These are phyloP conservation scores for Soucietia sequanensis DNA, from an alignment of 805 yeast species.

Conservation along the genomic window DNA sequence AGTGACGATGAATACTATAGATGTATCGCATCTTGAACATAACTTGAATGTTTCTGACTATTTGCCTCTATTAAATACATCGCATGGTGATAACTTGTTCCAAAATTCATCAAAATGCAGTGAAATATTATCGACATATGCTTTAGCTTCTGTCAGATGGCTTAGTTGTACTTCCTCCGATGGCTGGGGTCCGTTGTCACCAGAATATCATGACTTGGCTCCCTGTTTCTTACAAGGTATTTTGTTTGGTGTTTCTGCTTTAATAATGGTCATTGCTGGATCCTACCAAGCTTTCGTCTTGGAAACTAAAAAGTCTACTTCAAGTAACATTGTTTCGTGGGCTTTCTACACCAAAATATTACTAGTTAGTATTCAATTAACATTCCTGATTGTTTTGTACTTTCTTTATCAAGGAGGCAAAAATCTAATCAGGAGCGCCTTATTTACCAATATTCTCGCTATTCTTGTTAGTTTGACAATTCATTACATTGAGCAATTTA, in stretches of 20 bases:
- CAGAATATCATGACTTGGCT: constrained; percentile 51
- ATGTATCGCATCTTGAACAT: constrained; percentile 2
- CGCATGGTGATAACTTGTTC: constrained; percentile 1
- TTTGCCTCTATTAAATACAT: constrained; percentile 12
- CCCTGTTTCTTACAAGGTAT: constrained; percentile 60
- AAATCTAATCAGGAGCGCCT: constrained; percentile 25
- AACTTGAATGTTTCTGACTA: constrained; percentile 13
- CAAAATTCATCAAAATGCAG: background rate
- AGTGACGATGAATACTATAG: too few species aligned
- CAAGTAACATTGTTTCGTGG: constrained; percentile 32
- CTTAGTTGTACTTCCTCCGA: constrained; percentile 24
- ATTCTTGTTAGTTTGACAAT: constrained; percentile 52
- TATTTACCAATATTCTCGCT: constrained; percentile 35
- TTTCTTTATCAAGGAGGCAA: constrained; percentile 10
- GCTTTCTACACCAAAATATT: constrained; percentile 43
- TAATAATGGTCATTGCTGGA: constrained; percentile 46
- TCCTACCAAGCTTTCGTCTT: constrained; percentile 30
- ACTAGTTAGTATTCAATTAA: constrained; percentile 37
- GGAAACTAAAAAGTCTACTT: constrained; percentile 21
- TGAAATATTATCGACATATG: background rate
- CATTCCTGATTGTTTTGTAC: constrained; percentile 28
- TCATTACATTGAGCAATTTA: constrained; percentile 71
- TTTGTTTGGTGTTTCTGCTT: constrained; percentile 40
- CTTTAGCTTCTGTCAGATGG: constrained; percentile 5
- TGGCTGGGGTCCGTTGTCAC: constrained; percentile 45